phyloP scores from a whole-genome alignment of 371 early-diverging fungal species.

The Fennellomyces sp. region DNA sequence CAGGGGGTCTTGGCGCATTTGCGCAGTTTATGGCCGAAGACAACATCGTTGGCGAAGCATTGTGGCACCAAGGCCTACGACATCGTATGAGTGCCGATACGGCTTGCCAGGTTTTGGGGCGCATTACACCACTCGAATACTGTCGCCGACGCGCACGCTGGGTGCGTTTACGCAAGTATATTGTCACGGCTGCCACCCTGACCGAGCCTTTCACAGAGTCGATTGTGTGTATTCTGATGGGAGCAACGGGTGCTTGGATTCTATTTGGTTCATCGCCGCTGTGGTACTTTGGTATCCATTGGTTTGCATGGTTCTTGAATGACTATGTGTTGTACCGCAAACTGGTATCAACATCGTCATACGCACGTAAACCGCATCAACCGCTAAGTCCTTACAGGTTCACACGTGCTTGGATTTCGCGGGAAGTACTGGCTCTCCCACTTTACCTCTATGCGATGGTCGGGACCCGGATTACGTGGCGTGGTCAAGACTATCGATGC shows the following conservation, averaged over 20 bases:
- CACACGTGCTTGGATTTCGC: slow-evolving; percentile 68
- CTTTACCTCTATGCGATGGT: slow-evolving; percentile 79
- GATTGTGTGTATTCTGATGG: slow-evolving; percentile 75
- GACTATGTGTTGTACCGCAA: slow-evolving; percentile 66
- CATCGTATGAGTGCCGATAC: slow-evolving; percentile 87
- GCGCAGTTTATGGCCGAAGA: slow-evolving; percentile 94
- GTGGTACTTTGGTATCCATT: slow-evolving; percentile 68
- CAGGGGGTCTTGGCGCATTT: slow-evolving; percentile 85
- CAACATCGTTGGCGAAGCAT: slow-evolving; percentile 86
- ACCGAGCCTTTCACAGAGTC: slow-evolving; percentile 93
- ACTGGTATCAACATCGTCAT: slow-evolving; percentile 36
- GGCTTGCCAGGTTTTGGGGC: slow-evolving; percentile 84
- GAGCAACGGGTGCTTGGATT: slow-evolving; percentile 58
- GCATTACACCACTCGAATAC: slow-evolving; percentile 73
- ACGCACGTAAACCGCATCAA: slow-evolving; percentile 18
- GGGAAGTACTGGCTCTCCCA: slow-evolving; percentile 85
- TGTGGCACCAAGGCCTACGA: slow-evolving; percentile 79
- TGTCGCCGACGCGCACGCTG: slow-evolving; percentile 85
- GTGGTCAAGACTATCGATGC: slow-evolving; percentile 67
- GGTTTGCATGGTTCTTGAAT: slow-evolving; percentile 73
- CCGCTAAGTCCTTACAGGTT: slow-evolving; percentile 23
- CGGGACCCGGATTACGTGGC: slow-evolving; percentile 87
- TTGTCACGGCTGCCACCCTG: slow-evolving; percentile 83
- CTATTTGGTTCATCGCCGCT: slow-evolving; percentile 44
- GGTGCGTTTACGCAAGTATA: slow-evolving; percentile 92